Percentiles rank a stretch among this genome's conserved stretches.
phyloP scores from a whole-genome alignment of 2,329 filamentous ascomycete genomes.

The Venturia nashicola region DNA sequence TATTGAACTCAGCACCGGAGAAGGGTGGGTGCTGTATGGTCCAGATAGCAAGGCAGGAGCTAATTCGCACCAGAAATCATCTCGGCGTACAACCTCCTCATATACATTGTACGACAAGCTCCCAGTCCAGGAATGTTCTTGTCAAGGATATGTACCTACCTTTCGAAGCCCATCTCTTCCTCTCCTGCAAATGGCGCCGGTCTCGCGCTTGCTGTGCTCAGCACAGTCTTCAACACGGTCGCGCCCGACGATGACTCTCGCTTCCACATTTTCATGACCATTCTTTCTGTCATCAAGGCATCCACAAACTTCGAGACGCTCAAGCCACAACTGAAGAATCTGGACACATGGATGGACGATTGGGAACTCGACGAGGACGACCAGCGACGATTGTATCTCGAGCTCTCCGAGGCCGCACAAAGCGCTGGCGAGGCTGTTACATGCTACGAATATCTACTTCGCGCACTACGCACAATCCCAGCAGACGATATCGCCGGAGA shows the following conservation, averaged over 20 bases:
- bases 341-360: conserved; percentile 67
- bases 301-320: conserved; percentile 61
- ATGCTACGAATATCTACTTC: conserved; percentile 59
- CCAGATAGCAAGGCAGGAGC: conserved; percentile 9
- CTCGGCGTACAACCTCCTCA: conserved; percentile 89
- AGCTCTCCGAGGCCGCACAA: conserved; percentile 67
- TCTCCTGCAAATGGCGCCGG: conserved; percentile 76
- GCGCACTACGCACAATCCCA: conserved; percentile 69
- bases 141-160: conserved; percentile 76
- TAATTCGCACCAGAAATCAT: conserved; percentile 58
- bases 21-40: conserved; percentile 42
- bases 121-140: conserved; percentile 77
- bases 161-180: conserved; percentile 73
- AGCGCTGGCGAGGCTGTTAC: conserved; percentile 67
- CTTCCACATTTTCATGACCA: conserved; percentile 82
- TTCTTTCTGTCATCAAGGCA: conserved; percentile 71
- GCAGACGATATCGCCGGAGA: conserved; percentile 39
- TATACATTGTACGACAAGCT: conserved; percentile 83
- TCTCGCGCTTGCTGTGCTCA: conserved; percentile 79
- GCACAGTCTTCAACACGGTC: conserved; percentile 94
- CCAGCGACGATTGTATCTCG: conserved; percentile 71
- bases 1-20: conserved; percentile 77
- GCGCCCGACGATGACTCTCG: conserved; percentile 63
- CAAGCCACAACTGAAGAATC: conserved; percentile 68
- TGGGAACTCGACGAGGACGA: conserved; percentile 80